Percentiles rank a stretch among this genome's conserved stretches.
Evolutionary conservation across 2,329 filamentous ascomycete species (phyloP).

Genomic region (Whalleya microplaca): DNA sequence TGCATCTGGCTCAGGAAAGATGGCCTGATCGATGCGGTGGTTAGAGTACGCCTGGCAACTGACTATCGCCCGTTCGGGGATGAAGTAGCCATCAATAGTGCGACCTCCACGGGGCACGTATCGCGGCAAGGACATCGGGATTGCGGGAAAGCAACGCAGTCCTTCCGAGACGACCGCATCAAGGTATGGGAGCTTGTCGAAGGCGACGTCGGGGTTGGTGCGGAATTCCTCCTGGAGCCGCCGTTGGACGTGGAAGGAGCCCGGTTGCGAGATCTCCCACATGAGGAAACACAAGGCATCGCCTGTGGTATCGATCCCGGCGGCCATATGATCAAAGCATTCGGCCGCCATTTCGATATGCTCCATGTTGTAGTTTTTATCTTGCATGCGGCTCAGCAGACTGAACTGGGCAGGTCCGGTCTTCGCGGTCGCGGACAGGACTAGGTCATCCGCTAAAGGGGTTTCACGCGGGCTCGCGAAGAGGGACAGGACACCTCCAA

Average conservation of each 20-base stretch:
- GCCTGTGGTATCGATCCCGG: slow-evolving; percentile 73
- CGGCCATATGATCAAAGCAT: slow-evolving; percentile 72
- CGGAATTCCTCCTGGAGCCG: slow-evolving; percentile 57
- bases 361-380: slow-evolving; percentile 53
- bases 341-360: slow-evolving; percentile 65
- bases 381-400: slow-evolving; percentile 60
- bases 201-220: slow-evolving; percentile 41
- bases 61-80: slow-evolving; percentile 59
- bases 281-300: slow-evolving; percentile 72
- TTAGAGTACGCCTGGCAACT: slow-evolving; percentile 66
- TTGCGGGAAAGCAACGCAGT: slow-evolving; percentile 64
- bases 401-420: slow-evolving; percentile 56
- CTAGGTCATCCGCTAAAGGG: slow-evolving; percentile 62
- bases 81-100: slow-evolving; percentile 56
- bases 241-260: slow-evolving; percentile 54
- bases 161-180: slow-evolving; percentile 68
- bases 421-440: slow-evolving; percentile 54
- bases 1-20: slow-evolving; percentile 77
- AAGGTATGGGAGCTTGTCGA: slow-evolving; percentile 60
- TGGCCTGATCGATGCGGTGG: slow-evolving; percentile 61
- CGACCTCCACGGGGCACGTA: slow-evolving; percentile 59
- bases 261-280: slow-evolving; percentile 69
- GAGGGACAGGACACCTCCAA: slow-evolving; percentile 49
- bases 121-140: slow-evolving; percentile 69
- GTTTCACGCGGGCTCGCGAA: slow-evolving; percentile 59